Evolutionary conservation across 345 rosid species (phyloP), one percentile per base, ranked within the genome.

Genomic region (Bruguiera sexangula): DNA sequence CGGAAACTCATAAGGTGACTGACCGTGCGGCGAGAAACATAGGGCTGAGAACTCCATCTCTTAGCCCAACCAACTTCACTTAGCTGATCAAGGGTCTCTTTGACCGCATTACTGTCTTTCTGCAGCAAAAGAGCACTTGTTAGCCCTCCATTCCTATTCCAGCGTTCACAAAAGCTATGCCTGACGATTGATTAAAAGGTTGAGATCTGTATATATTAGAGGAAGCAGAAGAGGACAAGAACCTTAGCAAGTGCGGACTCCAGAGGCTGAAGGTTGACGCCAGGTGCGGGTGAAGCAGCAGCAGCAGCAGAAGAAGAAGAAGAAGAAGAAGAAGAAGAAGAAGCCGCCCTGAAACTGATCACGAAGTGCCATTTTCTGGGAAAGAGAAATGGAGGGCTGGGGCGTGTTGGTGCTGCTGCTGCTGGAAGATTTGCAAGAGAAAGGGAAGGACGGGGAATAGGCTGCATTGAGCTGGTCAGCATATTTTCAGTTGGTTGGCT

Each of bases 31-130:
- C 97, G 89, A 18, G 98, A 93, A 65, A 94, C 87, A 43, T 89
- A 91, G 4, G 97, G 98, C 86, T 94, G 97, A 59, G 97, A 91
- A 36, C 89, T 83, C 97, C 98, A 94, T 81, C 78, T 88, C 88
- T 86, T 89, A 30, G 97, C 97, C 96, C 96, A 94, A 59, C 97
- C 97, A 43, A 60, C 69, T 81, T 88, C 85, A 8, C 79, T 83
- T 66, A 94, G 83, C 66, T 78, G 76, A 83, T 89, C 83, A 6
- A 94, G 90, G 18, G 90, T 95, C 67, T 86, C 96, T 69, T 88
- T 94, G 29, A 91, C 97, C 2, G 91, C 90, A 76, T 72, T 70
- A 67, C 93, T 91, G 70, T 94, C 97, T 78, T 91, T 89, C 98
- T 94, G 88, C 77, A 10, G 18, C 69, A 59, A 57, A 11, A 10